Base-by-base conservation (phyloP, 1,139 yeast species). In the Sugiyamaella xylanicola region DNA sequence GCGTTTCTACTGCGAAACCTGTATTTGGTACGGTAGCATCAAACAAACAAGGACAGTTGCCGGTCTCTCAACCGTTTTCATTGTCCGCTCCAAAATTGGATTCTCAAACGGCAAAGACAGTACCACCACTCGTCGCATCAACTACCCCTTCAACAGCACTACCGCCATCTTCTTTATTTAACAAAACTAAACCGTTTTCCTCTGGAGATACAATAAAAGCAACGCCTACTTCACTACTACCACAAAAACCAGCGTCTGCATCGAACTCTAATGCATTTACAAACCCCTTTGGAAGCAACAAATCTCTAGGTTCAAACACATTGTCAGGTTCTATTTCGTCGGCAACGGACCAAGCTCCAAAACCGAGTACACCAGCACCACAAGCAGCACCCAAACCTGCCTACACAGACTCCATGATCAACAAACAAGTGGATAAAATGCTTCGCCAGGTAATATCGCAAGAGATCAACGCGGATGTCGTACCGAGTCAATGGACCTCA, bases 401-500 rank as follows among this genome's bases (percentile, higher is more conserved):
- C 27, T 56, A 56, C 25, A 46, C 59, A 5, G 54, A 54, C 15
- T 47, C 39, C 11, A 62, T 61, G 35, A 46, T 60, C 15, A 45
- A 57, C 20, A 48, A 57, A 9, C 44, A 29, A 57, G 55, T 61
- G 56, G 63, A 59, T 59, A 68, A 36, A 55, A 56, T 21, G 68
- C 69, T 56, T 46, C 59, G 56, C 61, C 65, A 22, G 49, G 61
- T 35, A 65, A 66, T 63, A 40, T 57, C 17, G 25, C 56, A 48
- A 71, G 59, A 75, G 1, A 64, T 70, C 3, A 53, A 61, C 3
- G 62, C 62, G 11, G 56, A 43, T 11, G 36, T 78, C 2, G 65
- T 72, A 13, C 65, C 73, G 9, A 62, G 63, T 1, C 59, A 80
- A 2, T 53, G 80, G n/a, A 55, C 60, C 3, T 65, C 72, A 1